Evolutionary conservation across 1,284 basidiomycete genomes (phyloP).

Genomic region (Ganoderma resinaceum): DNA sequence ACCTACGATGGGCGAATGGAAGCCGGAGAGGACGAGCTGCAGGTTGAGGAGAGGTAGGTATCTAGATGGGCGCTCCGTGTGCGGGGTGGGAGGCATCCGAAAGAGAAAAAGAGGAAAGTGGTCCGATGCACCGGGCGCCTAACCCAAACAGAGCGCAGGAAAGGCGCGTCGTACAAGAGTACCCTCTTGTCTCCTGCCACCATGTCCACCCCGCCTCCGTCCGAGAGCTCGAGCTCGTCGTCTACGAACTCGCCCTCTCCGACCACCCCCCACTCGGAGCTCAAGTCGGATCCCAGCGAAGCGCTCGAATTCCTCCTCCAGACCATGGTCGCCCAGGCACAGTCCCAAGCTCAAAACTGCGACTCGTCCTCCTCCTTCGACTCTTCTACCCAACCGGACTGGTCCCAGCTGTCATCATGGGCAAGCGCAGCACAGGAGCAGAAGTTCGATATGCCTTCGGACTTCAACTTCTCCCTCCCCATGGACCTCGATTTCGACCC

Average conservation of each 20-base stretch:
- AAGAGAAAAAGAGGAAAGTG: conserved; percentile 27
- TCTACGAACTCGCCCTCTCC: conserved; percentile 39
- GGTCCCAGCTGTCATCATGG: conserved; percentile 57
- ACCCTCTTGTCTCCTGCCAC: conserved; percentile 23
- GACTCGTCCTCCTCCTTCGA: conserved; percentile 29
- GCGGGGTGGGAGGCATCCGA: conserved; percentile 11
- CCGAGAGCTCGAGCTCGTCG: conserved; percentile 38
- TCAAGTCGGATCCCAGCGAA: conserved; percentile 35
- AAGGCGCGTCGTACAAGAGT: conserved; percentile 24
- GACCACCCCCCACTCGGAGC: conserved; percentile 31
- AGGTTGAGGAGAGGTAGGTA: background rate
- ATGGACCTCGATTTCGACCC: conserved; percentile 62
- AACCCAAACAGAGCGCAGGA: background rate
- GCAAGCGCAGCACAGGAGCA: conserved; percentile 44
- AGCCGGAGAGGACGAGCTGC: background rate
- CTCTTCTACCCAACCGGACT: conserved; percentile 49
- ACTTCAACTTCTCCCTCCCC: conserved; percentile 52
- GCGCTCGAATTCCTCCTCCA: conserved; percentile 42
- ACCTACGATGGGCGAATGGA: background rate
- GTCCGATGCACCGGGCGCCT: conserved; percentile 30
- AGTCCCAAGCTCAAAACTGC: conserved; percentile 25
- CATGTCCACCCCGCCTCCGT: conserved; percentile 39
- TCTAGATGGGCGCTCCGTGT: conserved; percentile 24
- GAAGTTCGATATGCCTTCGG: conserved; percentile 50
- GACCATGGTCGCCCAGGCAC: conserved; percentile 35